Evolutionary conservation across 192 early-diverging fungal species (phyloP), one percentile per base, ranked within the genome.

Genomic region (Gamsiella multidivaricata): DNA sequence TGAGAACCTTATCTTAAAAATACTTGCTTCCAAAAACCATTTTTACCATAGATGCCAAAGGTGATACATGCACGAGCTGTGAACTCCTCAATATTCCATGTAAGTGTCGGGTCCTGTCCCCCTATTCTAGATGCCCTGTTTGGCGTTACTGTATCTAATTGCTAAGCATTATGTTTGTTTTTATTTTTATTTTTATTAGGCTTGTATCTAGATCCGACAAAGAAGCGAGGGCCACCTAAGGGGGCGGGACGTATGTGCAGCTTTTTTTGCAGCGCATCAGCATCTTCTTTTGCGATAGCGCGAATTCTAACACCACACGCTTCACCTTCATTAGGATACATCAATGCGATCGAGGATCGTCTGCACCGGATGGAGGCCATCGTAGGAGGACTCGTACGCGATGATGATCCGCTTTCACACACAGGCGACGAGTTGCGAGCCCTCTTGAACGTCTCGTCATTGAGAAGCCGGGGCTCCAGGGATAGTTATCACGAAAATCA

Each of bases 211-310:
- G 82, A 83, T 69, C 78, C 82, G 12, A 79, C 89, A 26, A 92
- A 92, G 57, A 92, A 95, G 81, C 86, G 94, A 33, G 94, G 94
- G 3, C 94, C 94, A 22, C 91, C 92, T 14, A 93, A 93, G 69
- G 74, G 74, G 18, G 65, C 74, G 37, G 74, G 74, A 52, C 65
- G 74, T 78, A 78, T 29, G 74, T 68, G 18, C 20, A 17, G 14
- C 37, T 37, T 32, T 3, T 46, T 18, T 46, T 18, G 45, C n/a
- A n/a, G n/a, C 20, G 9, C 55, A 33, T 23, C 55, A n/a, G 22
- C 23, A 54, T 54, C 10, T 18, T 32, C 53, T 32, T 31, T 32
- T 32, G 28, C 46, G 25, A 45, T 50, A 41, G 7, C 32, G 45
- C 33, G 3, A 22, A 33, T 39, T 43, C 29, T 26, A 53, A 53